phyloP scores from a whole-genome alignment of 1,284 basidiomycete genomes.

The Paramarasmius palmivorus region DNA sequence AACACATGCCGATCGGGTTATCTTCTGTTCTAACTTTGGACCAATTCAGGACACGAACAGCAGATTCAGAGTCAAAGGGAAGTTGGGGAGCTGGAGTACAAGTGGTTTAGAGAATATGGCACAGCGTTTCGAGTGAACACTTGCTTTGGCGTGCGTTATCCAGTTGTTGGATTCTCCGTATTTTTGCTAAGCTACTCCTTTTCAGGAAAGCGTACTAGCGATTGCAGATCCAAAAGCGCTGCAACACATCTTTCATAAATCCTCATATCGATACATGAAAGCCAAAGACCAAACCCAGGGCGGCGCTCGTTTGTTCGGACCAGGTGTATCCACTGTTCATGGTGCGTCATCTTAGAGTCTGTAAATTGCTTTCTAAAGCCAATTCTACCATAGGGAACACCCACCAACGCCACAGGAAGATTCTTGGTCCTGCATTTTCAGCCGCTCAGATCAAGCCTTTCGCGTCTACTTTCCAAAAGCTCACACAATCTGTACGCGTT shows the following conservation, averaged over 20 bases:
- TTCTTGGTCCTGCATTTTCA: background rate
- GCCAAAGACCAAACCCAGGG: background rate
- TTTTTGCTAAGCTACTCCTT: background rate
- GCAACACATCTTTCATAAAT: slow-evolving; percentile 10
- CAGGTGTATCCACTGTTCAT: background rate
- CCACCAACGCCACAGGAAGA: slow-evolving; percentile 1
- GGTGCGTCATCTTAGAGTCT: background rate
- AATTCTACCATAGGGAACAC: background rate
- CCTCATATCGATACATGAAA: background rate
- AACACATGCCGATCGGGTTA: no score
- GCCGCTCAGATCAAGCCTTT: slow-evolving; percentile 1
- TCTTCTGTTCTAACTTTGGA: background rate
- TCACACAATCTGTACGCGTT: background rate
- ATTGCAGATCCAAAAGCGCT: slow-evolving; percentile 11
- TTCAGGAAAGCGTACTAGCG: slow-evolving; percentile 12
- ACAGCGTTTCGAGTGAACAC: slow-evolving; percentile 25
- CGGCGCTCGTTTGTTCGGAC: background rate
- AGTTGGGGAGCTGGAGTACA: slow-evolving; percentile 30
- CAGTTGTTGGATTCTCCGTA: background rate
- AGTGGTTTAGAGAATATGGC: slow-evolving; percentile 32
- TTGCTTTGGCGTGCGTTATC: slow-evolving; percentile 26
- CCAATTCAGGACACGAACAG: slow-evolving; percentile 22
- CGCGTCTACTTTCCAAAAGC: background rate
- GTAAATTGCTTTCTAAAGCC: background rate
- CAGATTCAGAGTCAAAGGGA: slow-evolving; percentile 24